Evolutionary conservation across 345 rosid genomes (phyloP).

Genomic region (Moricandia arvensis): DNA sequence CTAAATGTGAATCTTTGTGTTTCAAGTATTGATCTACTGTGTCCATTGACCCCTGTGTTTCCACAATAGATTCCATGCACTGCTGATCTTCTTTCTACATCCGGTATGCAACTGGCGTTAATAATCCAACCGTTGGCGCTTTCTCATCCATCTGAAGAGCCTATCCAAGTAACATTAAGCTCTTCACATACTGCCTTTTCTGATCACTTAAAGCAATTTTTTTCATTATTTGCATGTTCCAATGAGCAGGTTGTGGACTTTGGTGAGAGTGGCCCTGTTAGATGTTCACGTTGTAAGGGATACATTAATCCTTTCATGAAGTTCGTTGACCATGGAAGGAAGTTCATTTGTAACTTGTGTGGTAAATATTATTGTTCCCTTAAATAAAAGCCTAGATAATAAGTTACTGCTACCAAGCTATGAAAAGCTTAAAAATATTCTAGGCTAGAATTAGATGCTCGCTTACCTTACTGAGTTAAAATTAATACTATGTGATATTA

Average conservation of each 20-base stretch:
- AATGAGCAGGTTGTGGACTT: conserved; percentile 73
- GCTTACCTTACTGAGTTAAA: too few species aligned
- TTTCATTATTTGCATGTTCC: neutral
- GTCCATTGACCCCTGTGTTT: conserved; percentile 5
- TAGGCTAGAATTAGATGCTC: too few species aligned
- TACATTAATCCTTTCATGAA: conserved; percentile 89
- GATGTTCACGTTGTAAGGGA: conserved; percentile 91
- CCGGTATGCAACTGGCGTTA: conserved; percentile 90
- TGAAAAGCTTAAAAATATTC: too few species aligned
- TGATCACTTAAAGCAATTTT: neutral
- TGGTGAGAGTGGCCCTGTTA: conserved; percentile 86
- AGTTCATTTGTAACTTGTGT: conserved; percentile 79
- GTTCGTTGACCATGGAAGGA: conserved; percentile 85
- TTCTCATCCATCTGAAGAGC: conserved; percentile 95
- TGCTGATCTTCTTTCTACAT: conserved; percentile 81
- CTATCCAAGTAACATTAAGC: conserved; percentile 61
- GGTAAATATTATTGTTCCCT: conserved; percentile 36
- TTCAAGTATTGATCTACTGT: neutral
- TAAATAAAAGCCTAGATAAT: conserved; percentile 4
- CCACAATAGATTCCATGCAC: conserved; percentile 82
- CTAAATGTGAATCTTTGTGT: neutral
- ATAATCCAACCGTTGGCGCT: conserved; percentile 90
- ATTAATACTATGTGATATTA: too few species aligned
- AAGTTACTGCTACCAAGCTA: conserved; percentile 11
- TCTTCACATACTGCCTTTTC: conserved; percentile 7